Conservation (phyloP, 768 basidiomycete genomes). For the Phlebiopsis gigantea region DNA sequence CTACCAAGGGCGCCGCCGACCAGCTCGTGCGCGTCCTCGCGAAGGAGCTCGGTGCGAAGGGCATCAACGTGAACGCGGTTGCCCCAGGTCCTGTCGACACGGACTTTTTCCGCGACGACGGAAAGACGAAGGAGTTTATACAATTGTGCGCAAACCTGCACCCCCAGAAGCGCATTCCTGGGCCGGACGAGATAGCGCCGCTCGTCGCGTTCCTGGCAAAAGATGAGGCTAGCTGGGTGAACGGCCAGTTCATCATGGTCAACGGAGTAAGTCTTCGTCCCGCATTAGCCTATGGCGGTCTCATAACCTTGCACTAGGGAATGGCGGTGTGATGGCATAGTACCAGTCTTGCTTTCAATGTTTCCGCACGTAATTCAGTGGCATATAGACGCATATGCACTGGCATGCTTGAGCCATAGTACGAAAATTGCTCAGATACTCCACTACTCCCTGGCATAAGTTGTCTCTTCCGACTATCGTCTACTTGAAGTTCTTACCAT, state of each 20-base stretch:
- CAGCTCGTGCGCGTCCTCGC: constrained; percentile 54
- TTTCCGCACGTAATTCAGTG: too few species aligned
- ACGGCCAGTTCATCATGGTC: constrained; percentile 50
- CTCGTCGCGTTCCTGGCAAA: constrained; percentile 49
- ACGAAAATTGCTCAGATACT: too few species aligned
- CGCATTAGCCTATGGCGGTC: too few species aligned
- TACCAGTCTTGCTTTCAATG: too few species aligned
- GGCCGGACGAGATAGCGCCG: constrained; percentile 48
- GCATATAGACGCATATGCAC: too few species aligned
- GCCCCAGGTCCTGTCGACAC: constrained; percentile 54
- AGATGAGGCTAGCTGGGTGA: constrained; percentile 50
- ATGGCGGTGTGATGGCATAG: too few species aligned
- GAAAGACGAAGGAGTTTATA: constrained; percentile 44
- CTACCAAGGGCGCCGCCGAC: constrained; percentile 55
- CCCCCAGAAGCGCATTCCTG: constrained; percentile 41
- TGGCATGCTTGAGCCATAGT: too few species aligned
- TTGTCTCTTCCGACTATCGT: too few species aligned
- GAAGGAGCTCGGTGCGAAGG: constrained; percentile 46
- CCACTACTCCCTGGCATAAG: too few species aligned
- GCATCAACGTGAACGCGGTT: constrained; percentile 55
- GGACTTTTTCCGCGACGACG: constrained; percentile 41
- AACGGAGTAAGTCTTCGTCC: constrained; percentile 57
- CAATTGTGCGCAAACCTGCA: constrained; percentile 39
- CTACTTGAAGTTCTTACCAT: too few species aligned
- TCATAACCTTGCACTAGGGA: too few species aligned